Base-by-base conservation (phyloP, 352 stramenopile genomes). In the Phytopythium helicoides region DNA sequence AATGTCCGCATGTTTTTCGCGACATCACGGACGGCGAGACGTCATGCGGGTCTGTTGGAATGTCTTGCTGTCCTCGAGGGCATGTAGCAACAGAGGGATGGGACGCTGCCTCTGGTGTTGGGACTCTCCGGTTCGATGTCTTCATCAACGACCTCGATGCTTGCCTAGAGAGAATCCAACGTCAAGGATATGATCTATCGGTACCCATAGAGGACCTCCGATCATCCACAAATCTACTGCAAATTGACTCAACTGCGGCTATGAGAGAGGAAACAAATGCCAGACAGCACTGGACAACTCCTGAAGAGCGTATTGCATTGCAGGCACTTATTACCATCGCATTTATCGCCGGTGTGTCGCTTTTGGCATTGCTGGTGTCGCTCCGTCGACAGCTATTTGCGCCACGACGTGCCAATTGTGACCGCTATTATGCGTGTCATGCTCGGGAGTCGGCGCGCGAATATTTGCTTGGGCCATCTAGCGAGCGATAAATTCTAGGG, bases 1-100 rank as follows among this genome's bases (percentile, higher is more conserved):
- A 73, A 18, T 90, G 80, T 38, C 80, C 82, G 3, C 62, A 85
- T n/a, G 74, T 92, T 25, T 92, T 92, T 52, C 41, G 53, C 0
- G 82, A 92, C 52, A 75, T 92, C 47, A 81, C 72, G 0, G 56
- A 84, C 26, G 82, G 82, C 4, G 58, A 85, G 15, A 90, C 73
- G 23, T 58, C 72, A 26, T 92, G 82, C 19, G 79, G 77, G 3
- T 67, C 59, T 1, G 60, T 51, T 1, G 67, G 56, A 15, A 76
- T 77, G 64, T 25, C 49, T 25, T 92, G 82, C 48, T 92, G 82
- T 25, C 33, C 54, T 7, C 52, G 58, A 18, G 80, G 82, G 16
- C 69, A 87, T 47, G 35, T 28, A 9, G 80, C 82, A 1, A 74
- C 47, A 5, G 21, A 56, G n/a, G 82, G 82, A 37, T 92, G 81